Conservation (phyloP, 192 early-diverging fungal genomes). For the Backusella macrospora region DNA sequence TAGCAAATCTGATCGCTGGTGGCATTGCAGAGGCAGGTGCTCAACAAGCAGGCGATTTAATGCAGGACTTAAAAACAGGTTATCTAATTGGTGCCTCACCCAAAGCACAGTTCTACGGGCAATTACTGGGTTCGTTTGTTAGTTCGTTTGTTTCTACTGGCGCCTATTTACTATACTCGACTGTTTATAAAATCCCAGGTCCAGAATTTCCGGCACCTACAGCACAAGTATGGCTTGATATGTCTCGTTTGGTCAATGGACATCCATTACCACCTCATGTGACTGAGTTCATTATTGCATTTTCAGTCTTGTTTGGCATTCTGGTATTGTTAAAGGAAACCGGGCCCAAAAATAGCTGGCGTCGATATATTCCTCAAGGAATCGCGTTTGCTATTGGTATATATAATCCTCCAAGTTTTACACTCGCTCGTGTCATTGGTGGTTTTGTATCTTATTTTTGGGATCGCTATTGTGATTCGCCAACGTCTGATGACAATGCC, state of each 20-base stretch:
- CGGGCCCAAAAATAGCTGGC: conserved; percentile 40
- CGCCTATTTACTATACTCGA: conserved; percentile 70
- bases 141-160: conserved; percentile 69
- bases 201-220: conserved; percentile 71
- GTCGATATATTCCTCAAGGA: conserved; percentile 62
- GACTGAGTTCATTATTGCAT: conserved; percentile 57
- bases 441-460: conserved; percentile 53
- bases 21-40: conserved; percentile 76
- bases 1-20: conserved; percentile 77
- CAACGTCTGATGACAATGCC: not conserved
- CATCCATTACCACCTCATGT: conserved; percentile 69
- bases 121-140: conserved; percentile 76
- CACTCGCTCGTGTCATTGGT: conserved; percentile 68
- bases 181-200: conserved; percentile 69
- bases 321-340: conserved; percentile 35
- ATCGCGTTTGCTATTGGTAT: conserved; percentile 82
- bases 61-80: conserved; percentile 83
- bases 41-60: conserved; percentile 65
- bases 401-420: conserved; percentile 79
- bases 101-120: conserved; percentile 81
- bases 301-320: conserved; percentile 54
- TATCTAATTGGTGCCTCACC: conserved; percentile 84
- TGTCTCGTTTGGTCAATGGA: conserved; percentile 76
- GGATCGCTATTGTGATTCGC: conserved; percentile 49
- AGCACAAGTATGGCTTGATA: conserved; percentile 78